A percentile compares a stretch with the other conserved stretches of the same genome.
phyloP scores from a whole-genome alignment of 345 rosid genomes.

The Eucalyptus melliodora region DNA sequence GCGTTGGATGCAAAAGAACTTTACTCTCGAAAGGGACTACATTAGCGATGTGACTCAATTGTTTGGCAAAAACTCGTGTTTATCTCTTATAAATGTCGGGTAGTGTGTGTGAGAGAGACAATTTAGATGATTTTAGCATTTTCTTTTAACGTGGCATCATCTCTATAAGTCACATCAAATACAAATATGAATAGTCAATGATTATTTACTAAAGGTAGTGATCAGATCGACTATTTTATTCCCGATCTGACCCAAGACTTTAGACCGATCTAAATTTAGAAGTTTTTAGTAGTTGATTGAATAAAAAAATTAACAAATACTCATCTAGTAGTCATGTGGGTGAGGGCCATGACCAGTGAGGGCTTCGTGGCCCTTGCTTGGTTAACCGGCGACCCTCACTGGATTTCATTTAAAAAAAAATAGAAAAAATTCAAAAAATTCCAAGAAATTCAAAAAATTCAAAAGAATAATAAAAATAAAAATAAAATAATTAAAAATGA shows the following conservation, averaged over 20 bases:
- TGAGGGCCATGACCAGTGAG: no score
- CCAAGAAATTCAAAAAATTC: fast-evolving
- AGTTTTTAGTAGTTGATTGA: not conserved
- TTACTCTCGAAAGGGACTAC: not conserved
- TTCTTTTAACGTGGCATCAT: not conserved
- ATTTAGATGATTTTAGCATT: not conserved
- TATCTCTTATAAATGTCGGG: not conserved
- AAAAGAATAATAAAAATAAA: no score
- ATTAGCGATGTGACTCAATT: no score
- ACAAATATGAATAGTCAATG: not conserved
- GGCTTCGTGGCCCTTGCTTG: no score
- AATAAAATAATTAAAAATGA: no score
- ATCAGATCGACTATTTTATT: not conserved
- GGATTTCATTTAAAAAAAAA: no score
- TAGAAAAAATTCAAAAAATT: fast-evolving
- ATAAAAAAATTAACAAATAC: not conserved
- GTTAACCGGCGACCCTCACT: no score
- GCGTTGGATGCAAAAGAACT: not conserved
- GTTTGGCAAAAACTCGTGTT: not conserved
- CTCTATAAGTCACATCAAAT: not conserved
- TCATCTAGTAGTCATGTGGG: not conserved
- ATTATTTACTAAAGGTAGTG: not conserved
- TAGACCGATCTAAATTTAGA: not conserved
- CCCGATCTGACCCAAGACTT: not conserved
- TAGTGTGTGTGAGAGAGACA: not conserved